A percentile compares a stretch with the other conserved stretches of the same genome.
Conservation (phyloP, 2,329 filamentous ascomycete species). For the Zasmidium cellare region DNA sequence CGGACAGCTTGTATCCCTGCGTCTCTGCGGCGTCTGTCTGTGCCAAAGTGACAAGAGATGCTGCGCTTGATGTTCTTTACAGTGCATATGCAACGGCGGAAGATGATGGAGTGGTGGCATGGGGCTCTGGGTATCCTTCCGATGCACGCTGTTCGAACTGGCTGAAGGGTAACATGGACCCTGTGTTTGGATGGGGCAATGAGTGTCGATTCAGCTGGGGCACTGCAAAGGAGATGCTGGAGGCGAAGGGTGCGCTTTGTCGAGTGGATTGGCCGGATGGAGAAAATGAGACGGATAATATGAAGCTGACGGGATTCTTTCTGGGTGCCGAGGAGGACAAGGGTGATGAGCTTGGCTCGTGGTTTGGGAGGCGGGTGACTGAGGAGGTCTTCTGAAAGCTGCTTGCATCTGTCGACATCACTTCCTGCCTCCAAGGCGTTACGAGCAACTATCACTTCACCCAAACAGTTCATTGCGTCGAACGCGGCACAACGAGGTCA, state of each 20-base stretch:
- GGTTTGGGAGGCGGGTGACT: constrained; percentile 76
- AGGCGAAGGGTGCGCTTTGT: constrained; percentile 65
- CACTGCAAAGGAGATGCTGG: constrained; percentile 89
- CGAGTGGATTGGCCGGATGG: constrained; percentile 82
- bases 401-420: no score
- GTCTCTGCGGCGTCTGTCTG: constrained; percentile 93
- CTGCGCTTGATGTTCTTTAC: constrained; percentile 79
- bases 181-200: constrained; percentile 89
- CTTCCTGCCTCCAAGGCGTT: no score
- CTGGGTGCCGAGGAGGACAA: constrained; percentile 45
- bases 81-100: constrained; percentile 47
- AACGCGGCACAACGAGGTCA: no score
- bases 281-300: constrained; percentile 66
- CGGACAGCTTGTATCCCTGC: constrained; percentile 86
- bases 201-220: constrained; percentile 96
- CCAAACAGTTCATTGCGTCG: no score
- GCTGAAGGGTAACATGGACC: constrained; percentile 85
- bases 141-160: constrained; percentile 78
- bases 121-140: constrained; percentile 93
- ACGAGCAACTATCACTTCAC: no score
- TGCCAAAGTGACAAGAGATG: constrained; percentile 93
- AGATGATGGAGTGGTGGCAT: constrained; percentile 43
- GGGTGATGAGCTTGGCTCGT: constrained; percentile 69
- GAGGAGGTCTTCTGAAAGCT: constrained; percentile 70
- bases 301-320: constrained; percentile 77